Conservation (phyloP, 2,329 filamentous ascomycete species). For the Penicillium expansum region DNA sequence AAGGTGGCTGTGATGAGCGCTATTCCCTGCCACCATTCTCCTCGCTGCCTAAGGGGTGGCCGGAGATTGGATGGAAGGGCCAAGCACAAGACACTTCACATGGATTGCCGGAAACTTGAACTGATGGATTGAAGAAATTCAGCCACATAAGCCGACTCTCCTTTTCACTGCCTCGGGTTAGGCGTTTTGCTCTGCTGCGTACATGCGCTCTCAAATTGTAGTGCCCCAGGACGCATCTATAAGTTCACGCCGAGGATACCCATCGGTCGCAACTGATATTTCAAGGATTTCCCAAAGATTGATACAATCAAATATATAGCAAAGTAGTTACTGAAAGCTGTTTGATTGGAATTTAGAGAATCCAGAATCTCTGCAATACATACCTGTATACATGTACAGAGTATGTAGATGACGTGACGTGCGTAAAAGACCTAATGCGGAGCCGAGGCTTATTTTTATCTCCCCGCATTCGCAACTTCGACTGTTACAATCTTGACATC, state of each 20-base stretch:
- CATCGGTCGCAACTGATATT: background rate
- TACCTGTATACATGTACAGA: background rate
- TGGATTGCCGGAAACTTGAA: conserved; percentile 32
- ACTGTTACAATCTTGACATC: background rate
- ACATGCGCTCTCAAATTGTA: background rate
- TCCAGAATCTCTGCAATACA: background rate
- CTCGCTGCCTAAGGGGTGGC: conserved; percentile 62
- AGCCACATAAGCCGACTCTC: background rate
- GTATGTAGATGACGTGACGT: background rate
- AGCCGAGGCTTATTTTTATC: conserved; percentile 21
- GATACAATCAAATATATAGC: background rate
- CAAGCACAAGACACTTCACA: conserved; percentile 35
- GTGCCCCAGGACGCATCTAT: background rate
- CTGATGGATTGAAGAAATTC: background rate
- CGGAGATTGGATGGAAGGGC: conserved; percentile 53
- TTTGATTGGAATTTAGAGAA: background rate
- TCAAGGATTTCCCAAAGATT: background rate
- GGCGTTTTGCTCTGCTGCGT: background rate
- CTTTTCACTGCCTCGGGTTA: background rate
- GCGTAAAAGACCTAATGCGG: conserved; percentile 6
- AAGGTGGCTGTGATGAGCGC: conserved; percentile 52
- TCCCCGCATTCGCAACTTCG: conserved; percentile 23
- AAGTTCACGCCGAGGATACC: background rate
- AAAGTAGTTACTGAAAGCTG: background rate
- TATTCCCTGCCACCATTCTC: conserved; percentile 60